Conservation (phyloP, 176 grass and related monocot species). For the Musa schizocarpa region DNA sequence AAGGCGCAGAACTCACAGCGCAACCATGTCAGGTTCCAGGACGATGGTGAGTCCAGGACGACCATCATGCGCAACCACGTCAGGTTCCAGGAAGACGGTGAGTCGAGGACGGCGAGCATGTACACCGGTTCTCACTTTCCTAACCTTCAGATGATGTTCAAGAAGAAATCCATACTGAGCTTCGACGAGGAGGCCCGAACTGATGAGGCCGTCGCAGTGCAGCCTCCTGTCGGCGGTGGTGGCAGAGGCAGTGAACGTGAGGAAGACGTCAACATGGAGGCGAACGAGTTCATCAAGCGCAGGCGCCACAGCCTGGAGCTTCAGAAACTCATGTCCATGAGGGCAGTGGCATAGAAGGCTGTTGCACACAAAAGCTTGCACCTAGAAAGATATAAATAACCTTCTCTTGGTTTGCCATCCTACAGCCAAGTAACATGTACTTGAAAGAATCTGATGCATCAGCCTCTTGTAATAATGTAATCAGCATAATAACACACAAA, state of each 20-base stretch:
- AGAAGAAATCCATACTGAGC: background rate
- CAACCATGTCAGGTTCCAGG: background rate
- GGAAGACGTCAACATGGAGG: background rate
- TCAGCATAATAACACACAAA: too few relatives aligned
- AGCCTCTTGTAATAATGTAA: too few relatives aligned
- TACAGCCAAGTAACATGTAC: too few relatives aligned
- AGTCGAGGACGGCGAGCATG: background rate
- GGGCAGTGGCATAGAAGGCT: background rate
- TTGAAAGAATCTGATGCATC: too few relatives aligned
- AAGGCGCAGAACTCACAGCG: background rate
- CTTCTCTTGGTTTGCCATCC: too few relatives aligned
- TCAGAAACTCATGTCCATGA: background rate
- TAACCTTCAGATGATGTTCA: constrained; percentile 16
- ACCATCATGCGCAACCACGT: background rate
- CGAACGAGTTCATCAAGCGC: background rate
- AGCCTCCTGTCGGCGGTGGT: background rate
- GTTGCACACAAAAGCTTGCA: too few relatives aligned
- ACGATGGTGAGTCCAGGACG: background rate
- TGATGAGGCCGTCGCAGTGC: background rate
- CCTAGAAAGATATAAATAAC: too few relatives aligned
- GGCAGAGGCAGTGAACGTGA: background rate
- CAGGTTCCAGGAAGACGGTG: background rate
- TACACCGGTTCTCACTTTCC: constrained; percentile 7
- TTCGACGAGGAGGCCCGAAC: background rate
- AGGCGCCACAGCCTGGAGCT: background rate